phyloP scores from a whole-genome alignment of 2,329 filamentous ascomycete species.

The Alternaria sp. region DNA sequence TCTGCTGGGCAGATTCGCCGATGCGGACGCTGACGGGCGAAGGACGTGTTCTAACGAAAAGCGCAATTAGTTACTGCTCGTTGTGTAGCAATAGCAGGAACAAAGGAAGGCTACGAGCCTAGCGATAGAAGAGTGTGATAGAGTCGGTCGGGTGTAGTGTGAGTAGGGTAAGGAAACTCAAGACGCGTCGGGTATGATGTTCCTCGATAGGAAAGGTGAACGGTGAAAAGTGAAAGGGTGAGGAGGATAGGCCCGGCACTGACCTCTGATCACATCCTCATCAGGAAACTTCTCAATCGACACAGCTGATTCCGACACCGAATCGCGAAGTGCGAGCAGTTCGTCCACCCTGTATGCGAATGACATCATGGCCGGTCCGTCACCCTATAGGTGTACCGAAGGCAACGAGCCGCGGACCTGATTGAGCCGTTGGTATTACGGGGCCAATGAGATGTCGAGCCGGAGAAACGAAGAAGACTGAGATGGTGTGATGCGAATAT shows the following conservation, averaged over 20 bases:
- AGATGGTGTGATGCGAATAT: conserved; percentile 50
- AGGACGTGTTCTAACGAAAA: conserved; percentile 46
- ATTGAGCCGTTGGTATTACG: conserved; percentile 5
- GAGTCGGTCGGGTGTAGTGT: neutral
- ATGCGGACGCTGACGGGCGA: conserved; percentile 50
- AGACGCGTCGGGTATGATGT: neutral
- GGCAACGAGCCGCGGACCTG: conserved; percentile 12
- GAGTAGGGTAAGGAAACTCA: neutral
- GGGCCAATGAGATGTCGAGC: conserved; percentile 14
- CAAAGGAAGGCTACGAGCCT: neutral
- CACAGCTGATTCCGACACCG: conserved; percentile 50
- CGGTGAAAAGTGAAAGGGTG: conserved; percentile 21
- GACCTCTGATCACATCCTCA: conserved; percentile 52
- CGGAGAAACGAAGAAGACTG: conserved; percentile 31
- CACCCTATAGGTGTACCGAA: conserved; percentile 8
- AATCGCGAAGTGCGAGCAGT: conserved; percentile 49
- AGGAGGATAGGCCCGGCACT: conserved; percentile 21
- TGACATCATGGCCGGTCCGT: conserved; percentile 32
- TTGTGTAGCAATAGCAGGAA: neutral
- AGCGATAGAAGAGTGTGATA: neutral
- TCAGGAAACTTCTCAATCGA: conserved; percentile 51
- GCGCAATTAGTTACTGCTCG: conserved; percentile 10
- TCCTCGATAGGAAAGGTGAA: conserved; percentile 6
- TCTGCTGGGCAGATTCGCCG: conserved; percentile 36
- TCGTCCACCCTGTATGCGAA: conserved; percentile 50